Evolutionary conservation across 2,329 filamentous ascomycete genomes (phyloP).

Genomic region (Metarhizium humberi): DNA sequence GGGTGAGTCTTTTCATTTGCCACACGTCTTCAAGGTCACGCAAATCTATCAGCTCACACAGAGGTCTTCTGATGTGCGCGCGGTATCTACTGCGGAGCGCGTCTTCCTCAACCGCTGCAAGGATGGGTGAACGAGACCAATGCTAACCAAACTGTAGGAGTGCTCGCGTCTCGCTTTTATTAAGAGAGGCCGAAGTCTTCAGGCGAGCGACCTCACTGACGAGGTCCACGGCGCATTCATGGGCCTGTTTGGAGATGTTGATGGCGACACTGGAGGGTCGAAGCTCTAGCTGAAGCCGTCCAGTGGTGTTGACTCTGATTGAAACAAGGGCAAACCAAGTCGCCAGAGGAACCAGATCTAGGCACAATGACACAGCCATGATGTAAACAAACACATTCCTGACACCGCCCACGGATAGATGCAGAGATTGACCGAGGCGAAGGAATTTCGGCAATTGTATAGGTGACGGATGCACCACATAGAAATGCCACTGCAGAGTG

Average conservation of each 20-base stretch:
- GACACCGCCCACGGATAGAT: no score
- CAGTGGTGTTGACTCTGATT: no score
- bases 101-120: not conserved
- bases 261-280: conserved; percentile 26
- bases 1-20: conserved; percentile 39
- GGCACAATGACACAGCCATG: no score
- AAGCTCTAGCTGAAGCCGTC: conserved; percentile 21
- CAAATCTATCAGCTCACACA: not conserved
- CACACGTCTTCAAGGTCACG: not conserved
- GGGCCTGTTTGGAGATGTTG: conserved; percentile 66
- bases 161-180: conserved; percentile 81
- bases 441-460: no score
- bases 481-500: no score
- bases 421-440: no score
- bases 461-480: no score
- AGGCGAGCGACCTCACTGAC: conserved; percentile 88
- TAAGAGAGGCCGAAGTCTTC: conserved; percentile 77
- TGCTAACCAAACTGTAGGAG: conserved; percentile 35
- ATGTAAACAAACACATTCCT: no score
- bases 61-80: not conserved
- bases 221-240: conserved; percentile 78
- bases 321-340: no score
- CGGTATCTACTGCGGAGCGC: not conserved
- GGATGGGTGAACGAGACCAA: not conserved
- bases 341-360: no score